Evolutionary conservation across 2,329 filamentous ascomycete genomes (phyloP), one percentile per base, ranked within the genome.

Genomic region (Aphanoascus verrucosus): DNA sequence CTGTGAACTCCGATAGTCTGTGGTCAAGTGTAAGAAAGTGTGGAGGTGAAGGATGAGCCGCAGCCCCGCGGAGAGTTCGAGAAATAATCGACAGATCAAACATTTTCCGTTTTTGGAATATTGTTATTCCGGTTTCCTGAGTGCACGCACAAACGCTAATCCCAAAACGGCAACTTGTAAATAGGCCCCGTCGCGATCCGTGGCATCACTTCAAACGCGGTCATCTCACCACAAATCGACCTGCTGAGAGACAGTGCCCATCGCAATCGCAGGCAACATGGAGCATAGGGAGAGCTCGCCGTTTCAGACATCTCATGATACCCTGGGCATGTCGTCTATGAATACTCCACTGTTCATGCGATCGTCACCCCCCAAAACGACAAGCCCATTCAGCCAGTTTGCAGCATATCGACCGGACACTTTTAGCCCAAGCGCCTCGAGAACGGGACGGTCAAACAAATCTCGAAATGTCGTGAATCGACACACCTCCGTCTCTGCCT

Each of bases 251-350:
- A 3, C 3, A 15, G 3, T 5, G 17, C 19, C 41, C 19, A 40
- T 3, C 9, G 15, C 12, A 17, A 34, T 43, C 17, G 58, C 57
- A 43, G 56, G 55, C 53, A 63, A 47, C 56, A 72, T 72, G 69
- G 64, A 65, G 59, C 62, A 68, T 46, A 65, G 67, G 50, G 66
- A 62, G 56, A 64, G 62, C 34, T 70, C 67, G 44, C 67, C 67
- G 1, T 69, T 68, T 45, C 67, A 63, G 17, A 70, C 67, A 5
- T 65, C 69, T 48, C 70, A 72, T 58, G 70, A 72, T 52, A 71
- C 68, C 5, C 64, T 72, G 53, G 69, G 69, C 41, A 62, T 68
- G 41, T 72, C 69, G 5, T 68, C 68, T 8, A 57, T 72, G 17
- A 64, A 62, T 11, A 70, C 64, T 3, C 67, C 69, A 12, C 58